These are phyloP conservation scores for Fonsecaea multimorphosa DNA, from an alignment of 2,329 filamentous ascomycete species.

Conservation along the genomic window DNA sequence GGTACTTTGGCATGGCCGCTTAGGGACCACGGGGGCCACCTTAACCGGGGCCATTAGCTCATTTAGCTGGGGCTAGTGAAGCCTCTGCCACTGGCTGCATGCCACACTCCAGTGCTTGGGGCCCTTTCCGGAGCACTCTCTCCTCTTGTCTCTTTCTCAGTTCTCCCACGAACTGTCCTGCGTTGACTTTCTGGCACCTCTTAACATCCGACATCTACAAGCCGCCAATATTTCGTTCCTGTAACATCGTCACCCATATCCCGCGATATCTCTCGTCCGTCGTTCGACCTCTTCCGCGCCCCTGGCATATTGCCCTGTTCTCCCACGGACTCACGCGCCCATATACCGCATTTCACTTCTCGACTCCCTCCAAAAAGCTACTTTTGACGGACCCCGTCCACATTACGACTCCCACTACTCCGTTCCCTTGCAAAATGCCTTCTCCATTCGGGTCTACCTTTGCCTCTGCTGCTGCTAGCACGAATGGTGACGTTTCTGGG, in stretches of 20 bases:
- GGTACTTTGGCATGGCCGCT: not conserved
- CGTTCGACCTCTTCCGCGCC: slow-evolving; percentile 8
- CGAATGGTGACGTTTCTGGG: slow-evolving; percentile 63
- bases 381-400: slow-evolving; percentile 16
- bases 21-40: not conserved
- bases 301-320: slow-evolving; percentile 9
- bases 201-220: slow-evolving; percentile 17
- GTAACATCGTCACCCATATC: slow-evolving; percentile 21
- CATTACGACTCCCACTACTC: slow-evolving; percentile 5
- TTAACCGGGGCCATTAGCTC: slow-evolving; percentile 6
- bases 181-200: slow-evolving; percentile 26
- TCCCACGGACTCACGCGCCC: slow-evolving; percentile 27
- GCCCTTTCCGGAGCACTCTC: slow-evolving; percentile 6
- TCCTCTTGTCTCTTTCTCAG: slow-evolving; percentile 17
- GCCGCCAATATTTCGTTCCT: slow-evolving; percentile 19
- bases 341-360: slow-evolving; percentile 25
- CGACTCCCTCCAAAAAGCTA: slow-evolving; percentile 15
- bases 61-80: too few species aligned
- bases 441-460: slow-evolving; percentile 82
- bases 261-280: slow-evolving; percentile 11
- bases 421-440: slow-evolving; percentile 60
- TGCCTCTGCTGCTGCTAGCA: slow-evolving; percentile 80
- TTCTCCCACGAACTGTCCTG: slow-evolving; percentile 20
- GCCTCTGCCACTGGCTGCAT: slow-evolving; percentile 3
- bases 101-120: not conserved